Conservation (phyloP, 1,139 yeast genomes). For the Meyerozyma carpophila region DNA sequence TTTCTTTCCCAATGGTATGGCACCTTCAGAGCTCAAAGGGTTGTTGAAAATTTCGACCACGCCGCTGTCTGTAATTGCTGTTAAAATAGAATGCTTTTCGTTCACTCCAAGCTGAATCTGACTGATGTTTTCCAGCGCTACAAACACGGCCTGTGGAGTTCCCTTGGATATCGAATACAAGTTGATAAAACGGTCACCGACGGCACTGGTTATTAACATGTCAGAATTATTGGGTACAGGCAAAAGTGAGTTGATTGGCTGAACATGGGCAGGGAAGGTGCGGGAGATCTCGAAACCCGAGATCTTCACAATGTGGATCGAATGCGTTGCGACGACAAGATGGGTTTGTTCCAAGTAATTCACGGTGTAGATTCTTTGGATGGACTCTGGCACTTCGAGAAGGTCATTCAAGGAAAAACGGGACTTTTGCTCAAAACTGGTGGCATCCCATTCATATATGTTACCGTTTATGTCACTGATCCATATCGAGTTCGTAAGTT, state of each 20-base stretch:
- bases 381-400: conserved; percentile 29
- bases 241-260: conserved; percentile 49
- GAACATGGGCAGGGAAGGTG: conserved; percentile 70
- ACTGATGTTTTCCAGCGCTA: conserved; percentile 56
- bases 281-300: conserved; percentile 29
- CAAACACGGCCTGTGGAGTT: conserved; percentile 50
- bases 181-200: conserved; percentile 74
- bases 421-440: conserved; percentile 33
- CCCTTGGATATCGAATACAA: conserved; percentile 48
- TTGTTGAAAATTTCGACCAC: conserved; percentile 57
- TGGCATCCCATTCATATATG: conserved; percentile 60
- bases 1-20: conserved; percentile 19
- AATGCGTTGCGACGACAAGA: conserved; percentile 60
- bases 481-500: conserved; percentile 47
- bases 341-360: conserved; percentile 33
- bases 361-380: conserved; percentile 31
- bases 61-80: conserved; percentile 67
- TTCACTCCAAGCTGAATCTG: conserved; percentile 34
- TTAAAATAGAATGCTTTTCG: conserved; percentile 36
- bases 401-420: conserved; percentile 39
- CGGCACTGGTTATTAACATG: conserved; percentile 61
- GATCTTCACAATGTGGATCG: conserved; percentile 48
- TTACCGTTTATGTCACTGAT: conserved; percentile 59
- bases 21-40: conserved; percentile 34
- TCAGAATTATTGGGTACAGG: conserved; percentile 32